Conservation (phyloP, 2,329 filamentous ascomycete genomes). For the Ophiostoma angusticollis region DNA sequence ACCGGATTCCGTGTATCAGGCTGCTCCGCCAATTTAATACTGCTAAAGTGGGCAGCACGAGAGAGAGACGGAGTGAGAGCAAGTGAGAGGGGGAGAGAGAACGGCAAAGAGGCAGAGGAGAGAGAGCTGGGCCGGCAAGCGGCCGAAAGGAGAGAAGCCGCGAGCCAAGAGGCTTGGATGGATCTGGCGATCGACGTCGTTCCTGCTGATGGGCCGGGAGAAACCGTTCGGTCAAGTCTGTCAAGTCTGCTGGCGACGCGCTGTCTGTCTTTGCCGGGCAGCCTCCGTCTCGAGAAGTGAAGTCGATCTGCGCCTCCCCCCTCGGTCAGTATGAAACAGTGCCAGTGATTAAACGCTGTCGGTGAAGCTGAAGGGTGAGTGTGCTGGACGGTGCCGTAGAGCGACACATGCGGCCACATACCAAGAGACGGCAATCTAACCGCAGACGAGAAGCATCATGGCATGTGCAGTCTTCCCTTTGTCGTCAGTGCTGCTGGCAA, state of each 20-base stretch:
- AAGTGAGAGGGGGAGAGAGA: background rate
- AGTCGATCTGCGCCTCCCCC: no score
- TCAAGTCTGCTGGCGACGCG: no score
- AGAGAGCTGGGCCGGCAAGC: no score
- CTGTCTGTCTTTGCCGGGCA: no score
- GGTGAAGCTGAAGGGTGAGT: no score
- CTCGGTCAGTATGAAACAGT: background rate
- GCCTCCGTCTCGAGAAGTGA: no score
- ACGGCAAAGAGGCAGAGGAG: no score
- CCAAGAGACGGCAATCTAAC: slow-evolving; percentile 2
- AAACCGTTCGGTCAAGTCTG: background rate
- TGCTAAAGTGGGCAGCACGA: background rate
- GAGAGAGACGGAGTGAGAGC: background rate
- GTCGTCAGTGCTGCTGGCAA: background rate
- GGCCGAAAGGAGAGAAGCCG: background rate
- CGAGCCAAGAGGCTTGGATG: background rate
- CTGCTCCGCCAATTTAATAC: slow-evolving; percentile 2
- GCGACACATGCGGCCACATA: background rate
- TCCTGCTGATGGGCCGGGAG: background rate
- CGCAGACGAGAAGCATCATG: slow-evolving; percentile 3
- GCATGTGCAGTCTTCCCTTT: background rate
- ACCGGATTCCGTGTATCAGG: slow-evolving; percentile 6
- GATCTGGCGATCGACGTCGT: background rate
- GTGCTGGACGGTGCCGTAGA: no score
- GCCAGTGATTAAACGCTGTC: no score